Conservation (phyloP, 2,329 filamentous ascomycete species). For the Cryphonectria naterciae region DNA sequence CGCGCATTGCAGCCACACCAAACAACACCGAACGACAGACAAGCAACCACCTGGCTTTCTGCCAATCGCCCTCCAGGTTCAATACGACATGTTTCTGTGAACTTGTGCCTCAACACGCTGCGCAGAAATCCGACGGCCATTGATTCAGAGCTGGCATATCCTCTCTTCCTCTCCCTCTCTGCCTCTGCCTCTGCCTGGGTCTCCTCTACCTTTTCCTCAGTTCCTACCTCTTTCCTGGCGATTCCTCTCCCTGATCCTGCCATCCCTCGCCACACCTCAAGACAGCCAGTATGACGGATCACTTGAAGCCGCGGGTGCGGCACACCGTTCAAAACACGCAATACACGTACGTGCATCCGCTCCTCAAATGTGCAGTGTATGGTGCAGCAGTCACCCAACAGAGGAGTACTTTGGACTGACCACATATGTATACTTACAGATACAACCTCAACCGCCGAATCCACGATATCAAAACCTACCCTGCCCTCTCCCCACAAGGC, state of each 20-base stretch:
- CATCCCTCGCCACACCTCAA: not conserved
- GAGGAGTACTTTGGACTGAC: slow-evolving; percentile 8
- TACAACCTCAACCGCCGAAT: slow-evolving; percentile 63
- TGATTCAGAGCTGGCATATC: not conserved
- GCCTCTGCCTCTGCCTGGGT: not conserved
- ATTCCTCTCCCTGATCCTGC: not conserved
- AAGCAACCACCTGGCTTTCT: not conserved
- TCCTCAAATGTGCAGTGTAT: not conserved
- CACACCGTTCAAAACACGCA: slow-evolving; percentile 54
- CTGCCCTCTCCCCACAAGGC: slow-evolving; percentile 64
- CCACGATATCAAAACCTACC: slow-evolving; percentile 64
- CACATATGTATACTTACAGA: slow-evolving; percentile 40
- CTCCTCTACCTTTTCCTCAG: not conserved
- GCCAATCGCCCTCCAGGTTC: not conserved
- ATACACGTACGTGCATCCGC: slow-evolving; percentile 45
- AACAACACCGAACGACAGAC: not conserved
- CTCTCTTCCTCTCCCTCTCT: too few relatives aligned
- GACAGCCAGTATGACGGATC: slow-evolving; percentile 31
- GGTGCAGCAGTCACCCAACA: not conserved
- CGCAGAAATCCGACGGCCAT: slow-evolving; percentile 7
- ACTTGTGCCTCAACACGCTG: not conserved
- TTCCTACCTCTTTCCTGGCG: not conserved
- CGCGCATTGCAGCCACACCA: not conserved
- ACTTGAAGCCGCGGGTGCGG: slow-evolving; percentile 45
- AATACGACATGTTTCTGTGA: slow-evolving; percentile 23